A percentile compares a stretch with the other conserved stretches of the same genome.
phyloP scores from a whole-genome alignment of 208 protist genomes.

The Wallacemonas collosoma region DNA sequence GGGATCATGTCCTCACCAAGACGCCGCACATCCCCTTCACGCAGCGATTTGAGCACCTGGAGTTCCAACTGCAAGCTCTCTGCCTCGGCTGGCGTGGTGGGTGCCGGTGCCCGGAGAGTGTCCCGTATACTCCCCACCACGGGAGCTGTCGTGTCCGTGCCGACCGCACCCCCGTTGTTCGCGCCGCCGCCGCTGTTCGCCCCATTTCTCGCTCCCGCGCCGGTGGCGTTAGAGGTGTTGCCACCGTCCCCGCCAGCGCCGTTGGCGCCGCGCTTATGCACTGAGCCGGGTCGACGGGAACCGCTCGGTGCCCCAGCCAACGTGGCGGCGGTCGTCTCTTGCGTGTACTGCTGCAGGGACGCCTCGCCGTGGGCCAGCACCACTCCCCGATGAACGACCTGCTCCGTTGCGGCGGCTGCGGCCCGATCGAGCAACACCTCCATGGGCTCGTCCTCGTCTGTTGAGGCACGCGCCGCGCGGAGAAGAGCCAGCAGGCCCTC shows the following conservation, averaged over 20 bases:
- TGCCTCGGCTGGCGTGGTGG: neutral
- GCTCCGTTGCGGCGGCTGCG: conserved; percentile 36
- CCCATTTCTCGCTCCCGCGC: neutral
- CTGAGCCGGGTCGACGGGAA: conserved; percentile 5
- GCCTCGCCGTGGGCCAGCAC: conserved; percentile 25
- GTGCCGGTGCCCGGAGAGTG: conserved; percentile 2
- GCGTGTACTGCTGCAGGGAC: conserved; percentile 20
- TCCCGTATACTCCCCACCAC: conserved; percentile 4
- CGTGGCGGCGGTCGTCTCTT: conserved; percentile 17
- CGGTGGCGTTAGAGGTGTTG: neutral
- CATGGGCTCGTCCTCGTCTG: conserved; percentile 36
- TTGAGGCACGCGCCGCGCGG: conserved; percentile 52
- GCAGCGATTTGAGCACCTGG: conserved; percentile 22
- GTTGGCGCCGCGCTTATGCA: neutral
- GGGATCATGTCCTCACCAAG: conserved; percentile 13
- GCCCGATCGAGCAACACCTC: conserved; percentile 48
- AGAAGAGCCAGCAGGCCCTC: conserved; percentile 66
- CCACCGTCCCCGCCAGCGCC: conserved; percentile 10
- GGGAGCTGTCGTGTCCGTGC: neutral
- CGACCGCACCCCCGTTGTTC: neutral
- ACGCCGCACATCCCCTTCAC: conserved; percentile 25
- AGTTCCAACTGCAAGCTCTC: conserved; percentile 31
- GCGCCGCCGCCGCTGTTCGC: conserved; percentile 4
- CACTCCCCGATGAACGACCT: conserved; percentile 19
- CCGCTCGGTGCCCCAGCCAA: neutral